A percentile compares a stretch with the other conserved stretches of the same genome.
Evolutionary conservation across 441 rosid genomes (phyloP).

Genomic region (Sinapis alba): DNA sequence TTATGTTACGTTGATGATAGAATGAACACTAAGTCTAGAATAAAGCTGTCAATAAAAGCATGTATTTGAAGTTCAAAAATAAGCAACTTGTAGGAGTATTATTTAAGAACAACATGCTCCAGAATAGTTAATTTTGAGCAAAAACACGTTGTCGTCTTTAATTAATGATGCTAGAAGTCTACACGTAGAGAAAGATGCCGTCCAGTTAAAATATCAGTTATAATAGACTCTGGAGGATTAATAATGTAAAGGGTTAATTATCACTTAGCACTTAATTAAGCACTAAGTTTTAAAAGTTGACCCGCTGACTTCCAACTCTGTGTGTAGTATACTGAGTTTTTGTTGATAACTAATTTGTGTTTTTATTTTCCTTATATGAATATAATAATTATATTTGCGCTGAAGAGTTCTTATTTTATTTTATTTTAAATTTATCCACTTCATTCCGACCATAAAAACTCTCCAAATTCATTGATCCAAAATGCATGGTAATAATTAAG

Average conservation of each 20-base stretch:
- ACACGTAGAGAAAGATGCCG: constrained; percentile 29
- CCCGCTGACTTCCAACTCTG: constrained; percentile 56
- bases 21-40: not conserved
- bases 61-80: not conserved
- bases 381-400: too few relatives aligned
- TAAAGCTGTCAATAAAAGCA: not conserved
- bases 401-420: too few relatives aligned
- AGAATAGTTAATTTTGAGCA: not conserved
- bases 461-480: too few relatives aligned
- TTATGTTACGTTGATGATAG: not conserved
- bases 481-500: too few relatives aligned
- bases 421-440: too few relatives aligned
- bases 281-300: constrained; percentile 58
- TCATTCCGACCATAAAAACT: too few relatives aligned
- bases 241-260: constrained; percentile 10
- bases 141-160: not conserved
- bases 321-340: not conserved
- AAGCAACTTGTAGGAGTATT: too few relatives aligned
- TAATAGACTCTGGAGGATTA: not conserved
- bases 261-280: constrained; percentile 24
- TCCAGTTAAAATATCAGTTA: constrained; percentile 22
- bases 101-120: not conserved
- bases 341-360: not conserved
- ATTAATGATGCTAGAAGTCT: constrained; percentile 9
- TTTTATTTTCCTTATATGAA: too few relatives aligned